Conservation (phyloP, 2,329 filamentous ascomycete genomes). For the Aspergillus costaricaensis region DNA sequence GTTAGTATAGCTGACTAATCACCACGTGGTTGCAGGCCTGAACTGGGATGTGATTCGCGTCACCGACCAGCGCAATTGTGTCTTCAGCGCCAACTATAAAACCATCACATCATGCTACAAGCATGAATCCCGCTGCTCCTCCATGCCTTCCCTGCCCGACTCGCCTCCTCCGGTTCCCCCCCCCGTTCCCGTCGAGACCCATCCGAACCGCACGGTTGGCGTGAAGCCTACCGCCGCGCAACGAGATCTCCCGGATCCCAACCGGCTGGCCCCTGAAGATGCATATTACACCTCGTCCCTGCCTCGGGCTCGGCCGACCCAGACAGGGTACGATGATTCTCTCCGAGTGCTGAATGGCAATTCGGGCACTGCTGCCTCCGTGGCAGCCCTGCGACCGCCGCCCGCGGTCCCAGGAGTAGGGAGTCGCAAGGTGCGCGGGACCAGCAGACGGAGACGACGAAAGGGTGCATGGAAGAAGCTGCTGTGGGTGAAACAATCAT, state of each 20-base stretch:
- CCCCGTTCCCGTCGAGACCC: slow-evolving; percentile 49
- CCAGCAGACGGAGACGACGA: slow-evolving; percentile 67
- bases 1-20: slow-evolving; percentile 8
- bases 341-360: slow-evolving; percentile 40
- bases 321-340: slow-evolving; percentile 40
- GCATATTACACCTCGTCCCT: slow-evolving; percentile 69
- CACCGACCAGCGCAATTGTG: neutral
- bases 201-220: slow-evolving; percentile 45
- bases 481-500: slow-evolving; percentile 96
- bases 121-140: slow-evolving; percentile 30
- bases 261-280: slow-evolving; percentile 79
- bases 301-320: slow-evolving; percentile 52
- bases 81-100: neutral
- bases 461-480: slow-evolving; percentile 90
- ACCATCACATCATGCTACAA: slow-evolving; percentile 27
- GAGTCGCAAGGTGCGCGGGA: slow-evolving; percentile 50
- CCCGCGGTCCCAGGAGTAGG: slow-evolving; percentile 42
- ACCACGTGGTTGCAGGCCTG: slow-evolving; percentile 11
- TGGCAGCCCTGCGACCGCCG: slow-evolving; percentile 46
- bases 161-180: slow-evolving; percentile 43
- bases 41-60: neutral
- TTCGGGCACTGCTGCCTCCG: slow-evolving; percentile 43
- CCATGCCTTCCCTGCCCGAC: slow-evolving; percentile 37
- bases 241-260: slow-evolving; percentile 58
- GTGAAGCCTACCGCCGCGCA: slow-evolving; percentile 39